phyloP scores from a whole-genome alignment of 208 protist species.

The Acanthamoeba lenticulata region DNA sequence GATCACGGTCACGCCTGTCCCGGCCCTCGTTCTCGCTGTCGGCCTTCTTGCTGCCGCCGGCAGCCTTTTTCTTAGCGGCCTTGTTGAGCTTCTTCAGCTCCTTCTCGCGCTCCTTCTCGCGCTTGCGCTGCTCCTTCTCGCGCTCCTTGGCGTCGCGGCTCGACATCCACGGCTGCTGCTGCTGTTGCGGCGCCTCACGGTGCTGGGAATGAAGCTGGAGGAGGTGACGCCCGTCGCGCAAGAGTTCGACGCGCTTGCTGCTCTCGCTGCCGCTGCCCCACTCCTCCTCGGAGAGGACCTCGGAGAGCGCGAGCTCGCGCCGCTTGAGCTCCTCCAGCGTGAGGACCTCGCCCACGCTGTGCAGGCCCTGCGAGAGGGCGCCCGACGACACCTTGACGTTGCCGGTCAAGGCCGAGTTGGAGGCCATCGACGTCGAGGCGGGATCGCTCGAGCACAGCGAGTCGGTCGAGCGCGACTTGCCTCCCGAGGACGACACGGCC shows the following conservation, averaged over 20 bases:
- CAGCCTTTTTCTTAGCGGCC: not conserved
- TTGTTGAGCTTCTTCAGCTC: not conserved
- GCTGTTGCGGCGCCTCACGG: no score
- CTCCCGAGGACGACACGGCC: not conserved
- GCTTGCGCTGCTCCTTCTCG: not conserved
- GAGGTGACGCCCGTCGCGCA: not conserved
- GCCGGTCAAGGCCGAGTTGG: no score
- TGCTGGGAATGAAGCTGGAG: no score
- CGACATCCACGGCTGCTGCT: not conserved
- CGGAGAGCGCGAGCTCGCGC: conserved; percentile 12
- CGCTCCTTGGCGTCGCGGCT: not conserved
- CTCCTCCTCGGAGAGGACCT: conserved; percentile 29
- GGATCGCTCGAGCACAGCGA: not conserved
- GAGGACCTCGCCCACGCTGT: not conserved
- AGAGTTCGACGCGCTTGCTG: not conserved
- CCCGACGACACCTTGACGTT: not conserved
- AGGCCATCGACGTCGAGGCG: no score
- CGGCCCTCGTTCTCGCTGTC: conserved; percentile 33
- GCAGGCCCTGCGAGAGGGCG: not conserved
- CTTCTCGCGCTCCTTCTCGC: not conserved
- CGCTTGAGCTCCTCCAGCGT: conserved; percentile 41
- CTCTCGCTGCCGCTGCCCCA: not conserved
- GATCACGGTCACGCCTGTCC: not conserved
- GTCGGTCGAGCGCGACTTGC: not conserved
- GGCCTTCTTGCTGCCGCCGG: not conserved